Conservation (phyloP, 306 rosid genomes). For the Rosa lucieae region DNA sequence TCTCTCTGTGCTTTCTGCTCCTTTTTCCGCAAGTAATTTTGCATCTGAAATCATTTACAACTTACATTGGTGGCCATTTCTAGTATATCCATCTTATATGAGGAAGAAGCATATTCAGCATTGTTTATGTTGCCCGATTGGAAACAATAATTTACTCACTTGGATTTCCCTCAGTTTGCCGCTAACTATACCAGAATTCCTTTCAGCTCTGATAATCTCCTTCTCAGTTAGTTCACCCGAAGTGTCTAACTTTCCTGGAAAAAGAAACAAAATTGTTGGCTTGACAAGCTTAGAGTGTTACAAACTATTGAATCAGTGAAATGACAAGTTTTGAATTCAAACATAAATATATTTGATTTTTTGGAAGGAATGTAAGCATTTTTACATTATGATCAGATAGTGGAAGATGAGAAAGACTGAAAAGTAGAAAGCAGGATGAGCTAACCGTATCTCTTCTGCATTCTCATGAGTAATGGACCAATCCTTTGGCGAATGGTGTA, state of each 20-base stretch:
- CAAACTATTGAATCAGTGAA: conserved; percentile 4
- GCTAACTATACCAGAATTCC: conserved; percentile 90
- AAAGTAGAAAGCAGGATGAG: conserved; percentile 17
- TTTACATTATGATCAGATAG: not conserved
- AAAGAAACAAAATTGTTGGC: conserved; percentile 14
- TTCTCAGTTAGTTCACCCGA: conserved; percentile 70
- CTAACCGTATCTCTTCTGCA: conserved; percentile 91
- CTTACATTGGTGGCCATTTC: conserved; percentile 5
- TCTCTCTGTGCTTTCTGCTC: conserved; percentile 71
- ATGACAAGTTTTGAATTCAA: not conserved
- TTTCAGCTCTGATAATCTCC: conserved; percentile 94
- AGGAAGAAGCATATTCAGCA: conserved; percentile 1
- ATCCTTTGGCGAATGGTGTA: conserved; percentile 91
- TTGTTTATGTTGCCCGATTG: not conserved
- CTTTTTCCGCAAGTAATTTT: conserved; percentile 68
- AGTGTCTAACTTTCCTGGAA: conserved; percentile 60
- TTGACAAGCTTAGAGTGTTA: conserved; percentile 18
- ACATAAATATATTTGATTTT: not conserved
- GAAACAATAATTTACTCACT: conserved; percentile 47
- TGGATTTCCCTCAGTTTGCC: conserved; percentile 91
- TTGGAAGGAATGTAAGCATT: not conserved
- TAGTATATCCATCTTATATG: not conserved
- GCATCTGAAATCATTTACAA: conserved; percentile 65
- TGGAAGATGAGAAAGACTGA: not conserved
- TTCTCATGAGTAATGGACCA: conserved; percentile 86